Percentiles rank a stretch among this genome's conserved stretches.
Conservation (phyloP, 1,284 basidiomycete species). For the Cryptococcus wingfieldii region DNA sequence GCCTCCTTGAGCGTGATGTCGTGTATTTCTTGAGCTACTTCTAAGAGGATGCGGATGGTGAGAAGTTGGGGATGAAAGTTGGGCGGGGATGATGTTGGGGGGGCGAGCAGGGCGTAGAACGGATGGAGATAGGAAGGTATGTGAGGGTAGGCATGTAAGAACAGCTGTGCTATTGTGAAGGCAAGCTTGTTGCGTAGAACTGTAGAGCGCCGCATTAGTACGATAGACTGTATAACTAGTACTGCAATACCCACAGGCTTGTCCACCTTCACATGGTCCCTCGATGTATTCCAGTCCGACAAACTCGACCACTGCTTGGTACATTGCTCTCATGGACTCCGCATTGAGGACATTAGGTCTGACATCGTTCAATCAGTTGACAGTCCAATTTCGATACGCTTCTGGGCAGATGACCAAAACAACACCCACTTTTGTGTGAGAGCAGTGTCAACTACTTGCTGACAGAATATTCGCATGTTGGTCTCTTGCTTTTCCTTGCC, state of each 20-base stretch:
- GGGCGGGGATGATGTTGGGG: conserved; percentile 45
- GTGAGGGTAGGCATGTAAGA: conserved; percentile 65
- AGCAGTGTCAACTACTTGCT: conserved; percentile 48
- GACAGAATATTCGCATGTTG: conserved; percentile 47
- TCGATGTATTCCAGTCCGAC: conserved; percentile 48
- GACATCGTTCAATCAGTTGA: conserved; percentile 8
- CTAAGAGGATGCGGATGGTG: conserved; percentile 79
- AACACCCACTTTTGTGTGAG: conserved; percentile 41
- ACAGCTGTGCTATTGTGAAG: conserved; percentile 91
- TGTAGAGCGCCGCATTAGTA: conserved; percentile 15
- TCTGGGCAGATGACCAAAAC: background rate
- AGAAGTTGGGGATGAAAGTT: conserved; percentile 74
- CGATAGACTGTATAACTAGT: background rate
- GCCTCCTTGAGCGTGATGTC: conserved; percentile 86
- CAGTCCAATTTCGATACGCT: background rate
- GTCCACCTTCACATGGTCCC: conserved; percentile 45
- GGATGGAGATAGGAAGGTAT: conserved; percentile 48
- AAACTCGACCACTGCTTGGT: conserved; percentile 46
- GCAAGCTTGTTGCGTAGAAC: conserved; percentile 84
- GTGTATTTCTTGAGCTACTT: conserved; percentile 87
- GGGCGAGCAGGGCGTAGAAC: conserved; percentile 48
- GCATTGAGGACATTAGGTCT: conserved; percentile 36
- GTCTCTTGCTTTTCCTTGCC: conserved; percentile 47
- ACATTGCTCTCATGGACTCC: conserved; percentile 40
- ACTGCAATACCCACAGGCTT: conserved; percentile 37